These are phyloP conservation scores for Taphrina sp. DNA, from an alignment of 1,139 yeast genomes.

Conservation along the genomic window DNA sequence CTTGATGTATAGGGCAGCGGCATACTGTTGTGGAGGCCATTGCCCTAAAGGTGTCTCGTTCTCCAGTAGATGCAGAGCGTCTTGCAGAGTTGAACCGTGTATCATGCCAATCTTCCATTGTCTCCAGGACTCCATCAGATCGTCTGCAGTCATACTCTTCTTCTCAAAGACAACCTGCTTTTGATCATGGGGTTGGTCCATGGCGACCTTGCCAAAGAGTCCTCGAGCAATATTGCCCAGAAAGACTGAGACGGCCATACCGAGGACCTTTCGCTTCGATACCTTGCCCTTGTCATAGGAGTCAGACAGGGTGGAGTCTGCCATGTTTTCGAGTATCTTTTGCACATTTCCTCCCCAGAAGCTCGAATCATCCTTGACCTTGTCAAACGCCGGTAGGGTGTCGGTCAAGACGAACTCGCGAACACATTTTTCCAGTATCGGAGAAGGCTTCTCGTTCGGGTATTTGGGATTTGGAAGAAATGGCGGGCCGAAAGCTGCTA, in stretches of 20 bases:
- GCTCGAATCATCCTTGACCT: slow-evolving; percentile 23
- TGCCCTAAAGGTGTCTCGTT: slow-evolving; percentile 8
- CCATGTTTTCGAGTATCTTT: slow-evolving; percentile 32
- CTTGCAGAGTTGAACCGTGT: neutral
- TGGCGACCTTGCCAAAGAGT: slow-evolving; percentile 28
- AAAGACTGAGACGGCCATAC: slow-evolving; percentile 31
- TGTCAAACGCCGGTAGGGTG: slow-evolving; percentile 31
- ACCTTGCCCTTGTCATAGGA: slow-evolving; percentile 35
- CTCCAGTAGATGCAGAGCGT: slow-evolving; percentile 10
- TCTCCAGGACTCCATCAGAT: slow-evolving; percentile 16
- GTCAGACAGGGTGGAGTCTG: slow-evolving; percentile 30
- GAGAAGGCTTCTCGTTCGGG: slow-evolving; percentile 25
- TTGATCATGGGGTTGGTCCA: slow-evolving; percentile 2
- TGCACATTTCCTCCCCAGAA: slow-evolving; percentile 34
- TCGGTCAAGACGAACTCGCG: slow-evolving; percentile 31
- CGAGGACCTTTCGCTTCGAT: slow-evolving; percentile 33
- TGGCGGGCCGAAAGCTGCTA: slow-evolving; percentile 29
- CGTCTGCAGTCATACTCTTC: slow-evolving; percentile 6
- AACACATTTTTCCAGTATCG: slow-evolving; percentile 19
- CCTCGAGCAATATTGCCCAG: slow-evolving; percentile 31
- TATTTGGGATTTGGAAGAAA: slow-evolving; percentile 5
- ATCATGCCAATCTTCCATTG: slow-evolving; percentile 28
- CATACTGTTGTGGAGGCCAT: slow-evolving; percentile 26
- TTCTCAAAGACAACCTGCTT: neutral
- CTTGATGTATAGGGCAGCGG: slow-evolving; percentile 27